A percentile compares a stretch with the other conserved stretches of the same genome.
Conservation (phyloP, 2,329 filamentous ascomycete genomes). For the Sporothrix brunneoviolacea region DNA sequence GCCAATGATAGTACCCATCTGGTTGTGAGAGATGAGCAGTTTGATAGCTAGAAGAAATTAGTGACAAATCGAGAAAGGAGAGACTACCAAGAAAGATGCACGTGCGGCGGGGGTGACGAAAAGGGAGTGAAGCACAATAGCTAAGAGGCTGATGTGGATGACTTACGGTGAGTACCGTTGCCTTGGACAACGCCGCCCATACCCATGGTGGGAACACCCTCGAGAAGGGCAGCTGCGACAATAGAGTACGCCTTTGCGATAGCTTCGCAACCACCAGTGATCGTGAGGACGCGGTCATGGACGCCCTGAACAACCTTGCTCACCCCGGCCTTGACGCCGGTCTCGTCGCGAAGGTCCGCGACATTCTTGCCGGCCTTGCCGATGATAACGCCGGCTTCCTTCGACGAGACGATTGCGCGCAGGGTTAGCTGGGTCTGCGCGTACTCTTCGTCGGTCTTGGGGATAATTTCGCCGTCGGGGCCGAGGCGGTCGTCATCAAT, state of each 20-base stretch:
- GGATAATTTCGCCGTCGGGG: conserved; percentile 69
- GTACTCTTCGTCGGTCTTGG: conserved; percentile 96
- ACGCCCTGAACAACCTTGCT: conserved; percentile 98
- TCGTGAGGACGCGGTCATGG: conserved; percentile 92
- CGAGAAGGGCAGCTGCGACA: conserved; percentile 83
- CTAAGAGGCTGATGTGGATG: too few relatives aligned
- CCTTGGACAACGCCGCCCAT: conserved; percentile 87
- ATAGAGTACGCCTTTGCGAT: conserved; percentile 90
- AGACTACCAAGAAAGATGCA: not conserved
- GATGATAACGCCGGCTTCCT: conserved; percentile 98
- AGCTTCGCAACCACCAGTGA: conserved; percentile 81
- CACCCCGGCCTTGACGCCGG: conserved; percentile 93
- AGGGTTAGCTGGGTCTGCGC: conserved; percentile 86
- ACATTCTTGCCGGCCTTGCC: conserved; percentile 99
- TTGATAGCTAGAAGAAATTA: conserved; percentile 65
- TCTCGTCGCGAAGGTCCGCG: conserved; percentile 92
- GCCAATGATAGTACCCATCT: conserved; percentile 99
- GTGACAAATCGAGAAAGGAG: not conserved
- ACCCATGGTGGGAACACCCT: conserved; percentile 89
- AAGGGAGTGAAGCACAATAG: too few relatives aligned
- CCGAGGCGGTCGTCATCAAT: conserved; percentile 59
- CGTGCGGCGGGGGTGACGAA: conserved; percentile 9
- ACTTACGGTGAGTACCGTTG: conserved; percentile 91
- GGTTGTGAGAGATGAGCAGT: conserved; percentile 97
- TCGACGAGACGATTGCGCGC: conserved; percentile 95